Conservation (phyloP, 108 stramenopile species). For the Fragilaria radians region DNA sequence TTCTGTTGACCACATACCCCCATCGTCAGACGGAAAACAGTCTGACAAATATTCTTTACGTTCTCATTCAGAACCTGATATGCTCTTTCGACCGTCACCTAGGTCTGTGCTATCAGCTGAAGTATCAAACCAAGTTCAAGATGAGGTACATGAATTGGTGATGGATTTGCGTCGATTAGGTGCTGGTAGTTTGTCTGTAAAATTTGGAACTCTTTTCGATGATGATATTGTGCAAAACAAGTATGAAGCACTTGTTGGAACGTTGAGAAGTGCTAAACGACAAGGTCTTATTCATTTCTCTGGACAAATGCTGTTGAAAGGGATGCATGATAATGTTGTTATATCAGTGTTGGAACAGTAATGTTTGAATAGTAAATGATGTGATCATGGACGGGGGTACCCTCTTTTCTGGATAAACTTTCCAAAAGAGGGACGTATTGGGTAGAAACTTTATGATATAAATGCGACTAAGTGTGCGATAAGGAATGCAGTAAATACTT, state of each 20-base stretch:
- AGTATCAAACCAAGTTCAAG: too few species aligned
- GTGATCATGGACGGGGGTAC: too few species aligned
- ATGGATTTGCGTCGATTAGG: conserved; percentile 49
- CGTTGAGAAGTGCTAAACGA: conserved; percentile 74
- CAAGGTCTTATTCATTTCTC: conserved; percentile 49
- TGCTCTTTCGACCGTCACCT: background rate
- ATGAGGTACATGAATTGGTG: conserved; percentile 44
- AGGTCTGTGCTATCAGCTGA: background rate
- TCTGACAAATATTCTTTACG: background rate
- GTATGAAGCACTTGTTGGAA: conserved; percentile 82
- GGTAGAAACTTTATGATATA: too few species aligned
- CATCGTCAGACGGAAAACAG: too few species aligned
- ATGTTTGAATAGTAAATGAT: too few species aligned
- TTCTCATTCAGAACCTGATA: background rate
- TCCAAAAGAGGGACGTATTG: too few species aligned
- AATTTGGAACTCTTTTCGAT: conserved; percentile 75
- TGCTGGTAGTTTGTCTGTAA: conserved; percentile 34
- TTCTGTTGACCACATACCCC: too few species aligned
- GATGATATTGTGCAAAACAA: conserved; percentile 73
- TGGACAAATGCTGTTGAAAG: conserved; percentile 54
- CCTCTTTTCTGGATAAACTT: too few species aligned
- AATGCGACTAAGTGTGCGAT: too few species aligned
- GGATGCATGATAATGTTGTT: conserved; percentile 43
- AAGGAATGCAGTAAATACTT: too few species aligned
- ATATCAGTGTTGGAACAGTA: conserved; percentile 24